Base-by-base conservation (phyloP, 257 asterid species). In the Nicotiana undulata region DNA sequence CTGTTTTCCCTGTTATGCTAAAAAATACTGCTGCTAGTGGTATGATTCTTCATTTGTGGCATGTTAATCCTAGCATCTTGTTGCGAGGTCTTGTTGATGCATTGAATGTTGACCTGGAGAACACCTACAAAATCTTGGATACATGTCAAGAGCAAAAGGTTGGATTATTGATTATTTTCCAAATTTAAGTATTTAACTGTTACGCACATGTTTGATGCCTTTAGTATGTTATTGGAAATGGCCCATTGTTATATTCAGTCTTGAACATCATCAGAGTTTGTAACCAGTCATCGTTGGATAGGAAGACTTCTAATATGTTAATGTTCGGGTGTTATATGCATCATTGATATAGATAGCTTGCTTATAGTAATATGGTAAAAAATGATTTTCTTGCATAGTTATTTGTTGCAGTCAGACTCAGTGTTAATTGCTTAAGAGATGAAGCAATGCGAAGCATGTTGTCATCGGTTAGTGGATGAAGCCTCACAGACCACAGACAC, bases 71-170 rank as follows among this genome's bases (percentile, higher is more conserved):
- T 75, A 86, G 67, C 87, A 84, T 94, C 89, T 82, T 96, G 76
- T 67, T 94, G 83, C 89, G 97, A 68, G 98, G 98, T 82, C 85
- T 96, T 82, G 79, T 88, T 61, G 94, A 94, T 85, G 91, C 97
- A 28, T 81, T 89, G 86, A 86, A 85, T 84, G 81, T 86, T 82
- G 98, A 96, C 70, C 88, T 91, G 51, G 98, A 92, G 83, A 85
- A 80, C 81, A 81, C 87, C 63, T 78, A 61, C 29, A 88, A 89
- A 87, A 86, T 93, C 82, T 83, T 92, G 93, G 98, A 96, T 84
- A 89, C 86, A 67, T 94, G 97, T 84, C 92, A 90, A 85, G 98
- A 96, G 83, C 84, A 90, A 79, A 90, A 96, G 99, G 99, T 93
- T 79, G 76, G 88, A 60, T 59, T 81, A 82, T 20, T 37, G 87